Conservation (phyloP, 108 stramenopile genomes). For the Pseudonitzschia pungens region DNA sequence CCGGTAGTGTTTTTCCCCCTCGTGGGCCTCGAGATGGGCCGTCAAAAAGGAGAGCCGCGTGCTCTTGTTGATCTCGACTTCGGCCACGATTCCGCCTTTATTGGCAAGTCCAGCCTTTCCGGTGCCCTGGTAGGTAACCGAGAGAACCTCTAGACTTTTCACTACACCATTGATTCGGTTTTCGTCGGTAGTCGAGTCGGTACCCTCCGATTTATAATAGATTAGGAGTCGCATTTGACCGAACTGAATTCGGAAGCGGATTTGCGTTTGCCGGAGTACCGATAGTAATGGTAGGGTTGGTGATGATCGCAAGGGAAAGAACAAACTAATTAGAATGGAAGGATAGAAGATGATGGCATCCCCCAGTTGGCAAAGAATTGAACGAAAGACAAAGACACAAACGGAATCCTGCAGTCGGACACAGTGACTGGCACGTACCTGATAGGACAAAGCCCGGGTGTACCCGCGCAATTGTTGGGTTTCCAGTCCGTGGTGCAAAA, state of each 20-base stretch:
- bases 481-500: constrained; percentile 34
- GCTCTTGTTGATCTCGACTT: constrained; percentile 41
- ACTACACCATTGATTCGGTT: constrained; percentile 22
- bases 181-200: neutral
- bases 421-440: constrained; percentile 6
- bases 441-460: constrained; percentile 37
- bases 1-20: constrained; percentile 47
- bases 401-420: too few species aligned
- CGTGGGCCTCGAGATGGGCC: constrained; percentile 69
- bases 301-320: too few species aligned
- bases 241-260: neutral
- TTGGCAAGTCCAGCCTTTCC: constrained; percentile 57
- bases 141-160: constrained; percentile 25
- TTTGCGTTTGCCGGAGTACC: neutral
- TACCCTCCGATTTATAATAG: constrained; percentile 4
- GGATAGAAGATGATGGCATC: too few species aligned
- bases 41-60: constrained; percentile 54
- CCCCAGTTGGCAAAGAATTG: too few species aligned
- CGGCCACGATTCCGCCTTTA: constrained; percentile 68
- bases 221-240: constrained; percentile 72
- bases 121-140: constrained; percentile 45
- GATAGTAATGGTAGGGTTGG: neutral
- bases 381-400: too few species aligned
- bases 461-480: constrained; percentile 42
- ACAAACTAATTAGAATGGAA: neutral